A percentile compares a stretch with the other conserved stretches of the same genome.
Evolutionary conservation across 306 rosid genomes (phyloP).

Genomic region (Vicia villosa): DNA sequence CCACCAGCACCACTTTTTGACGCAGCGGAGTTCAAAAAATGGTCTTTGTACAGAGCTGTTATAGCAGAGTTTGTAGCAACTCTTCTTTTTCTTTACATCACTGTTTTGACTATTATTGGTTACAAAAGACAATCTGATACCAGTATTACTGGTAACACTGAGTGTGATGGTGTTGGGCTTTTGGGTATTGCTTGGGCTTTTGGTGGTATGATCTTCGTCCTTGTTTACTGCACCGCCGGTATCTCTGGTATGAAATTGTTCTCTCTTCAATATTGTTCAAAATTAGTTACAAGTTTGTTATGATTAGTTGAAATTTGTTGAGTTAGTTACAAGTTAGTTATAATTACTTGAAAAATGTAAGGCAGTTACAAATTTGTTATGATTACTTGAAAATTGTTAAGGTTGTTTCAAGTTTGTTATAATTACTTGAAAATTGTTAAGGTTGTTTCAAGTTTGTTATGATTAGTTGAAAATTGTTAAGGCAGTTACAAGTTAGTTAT

Average conservation of each 20-base stretch:
- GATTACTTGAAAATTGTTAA: not conserved
- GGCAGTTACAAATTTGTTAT: no score
- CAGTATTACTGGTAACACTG: not conserved
- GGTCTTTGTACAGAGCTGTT: slow-evolving; percentile 86
- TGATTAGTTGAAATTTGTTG: not conserved
- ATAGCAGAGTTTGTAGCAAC: slow-evolving; percentile 95
- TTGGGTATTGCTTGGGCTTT: slow-evolving; percentile 98
- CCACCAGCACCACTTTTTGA: slow-evolving; percentile 81
- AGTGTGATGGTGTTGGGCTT: slow-evolving; percentile 78
- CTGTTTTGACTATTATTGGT: slow-evolving; percentile 84
- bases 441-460: no score
- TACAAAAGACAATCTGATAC: slow-evolving; percentile 51
- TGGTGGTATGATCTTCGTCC: slow-evolving; percentile 98
- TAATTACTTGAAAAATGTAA: no score
- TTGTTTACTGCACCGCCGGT: slow-evolving; percentile 98
- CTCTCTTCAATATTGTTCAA: no score
- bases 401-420: not conserved
- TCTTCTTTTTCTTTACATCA: slow-evolving; percentile 84
- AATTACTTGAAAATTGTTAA: not conserved
- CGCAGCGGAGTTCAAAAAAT: slow-evolving; percentile 57
- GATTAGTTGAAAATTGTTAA: no score
- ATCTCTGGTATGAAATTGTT: slow-evolving; percentile 64
- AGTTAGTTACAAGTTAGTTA: not conserved
- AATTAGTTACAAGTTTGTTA: no score
- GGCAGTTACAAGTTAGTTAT: no score